Evolutionary conservation across 1,139 yeast species (phyloP).

Genomic region (Debaryomyces singareniensis): DNA sequence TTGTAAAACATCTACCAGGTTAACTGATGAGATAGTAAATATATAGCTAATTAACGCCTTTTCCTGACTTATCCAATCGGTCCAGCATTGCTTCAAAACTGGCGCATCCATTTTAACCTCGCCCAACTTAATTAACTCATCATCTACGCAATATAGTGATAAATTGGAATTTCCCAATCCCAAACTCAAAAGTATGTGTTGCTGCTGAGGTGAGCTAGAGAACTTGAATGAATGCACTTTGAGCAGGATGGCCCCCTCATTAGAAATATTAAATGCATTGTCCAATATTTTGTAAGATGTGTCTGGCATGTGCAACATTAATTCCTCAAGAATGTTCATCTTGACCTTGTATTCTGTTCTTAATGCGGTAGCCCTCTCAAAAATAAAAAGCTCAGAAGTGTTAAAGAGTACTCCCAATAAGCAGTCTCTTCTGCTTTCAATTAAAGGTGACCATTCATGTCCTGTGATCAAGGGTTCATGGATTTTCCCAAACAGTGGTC

Average conservation of each 20-base stretch:
- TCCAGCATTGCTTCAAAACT: constrained; percentile 18
- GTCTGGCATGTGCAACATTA: constrained; percentile 16
- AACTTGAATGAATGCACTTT: constrained; percentile 26
- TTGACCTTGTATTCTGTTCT: constrained; percentile 19
- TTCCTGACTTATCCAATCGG: constrained; percentile 11
- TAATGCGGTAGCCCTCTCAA: constrained; percentile 20
- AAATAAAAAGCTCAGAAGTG: constrained; percentile 32
- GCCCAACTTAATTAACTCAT: constrained; percentile 6
- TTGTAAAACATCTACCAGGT: constrained; percentile 11
- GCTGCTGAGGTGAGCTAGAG: constrained; percentile 9
- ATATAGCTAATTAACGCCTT: constrained; percentile 7
- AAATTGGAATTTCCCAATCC: constrained; percentile 13
- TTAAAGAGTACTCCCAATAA: constrained; percentile 30
- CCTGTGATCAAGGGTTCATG: constrained; percentile 28
- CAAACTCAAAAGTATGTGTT: constrained; percentile 10
- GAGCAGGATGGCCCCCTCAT: constrained; percentile 16
- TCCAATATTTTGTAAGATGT: constrained; percentile 4
- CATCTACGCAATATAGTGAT: constrained; percentile 15
- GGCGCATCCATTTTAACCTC: constrained; percentile 5
- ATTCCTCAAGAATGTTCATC: constrained; percentile 21
- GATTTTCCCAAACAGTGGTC: constrained; percentile 24
- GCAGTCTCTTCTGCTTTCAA: constrained; percentile 20
- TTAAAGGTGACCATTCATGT: constrained; percentile 31
- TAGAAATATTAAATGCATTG: constrained; percentile 13
- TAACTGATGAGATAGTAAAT: constrained; percentile 12